Base-by-base conservation (phyloP, 2,329 filamentous ascomycete genomes). In the Raffaelea ambrosiae region DNA sequence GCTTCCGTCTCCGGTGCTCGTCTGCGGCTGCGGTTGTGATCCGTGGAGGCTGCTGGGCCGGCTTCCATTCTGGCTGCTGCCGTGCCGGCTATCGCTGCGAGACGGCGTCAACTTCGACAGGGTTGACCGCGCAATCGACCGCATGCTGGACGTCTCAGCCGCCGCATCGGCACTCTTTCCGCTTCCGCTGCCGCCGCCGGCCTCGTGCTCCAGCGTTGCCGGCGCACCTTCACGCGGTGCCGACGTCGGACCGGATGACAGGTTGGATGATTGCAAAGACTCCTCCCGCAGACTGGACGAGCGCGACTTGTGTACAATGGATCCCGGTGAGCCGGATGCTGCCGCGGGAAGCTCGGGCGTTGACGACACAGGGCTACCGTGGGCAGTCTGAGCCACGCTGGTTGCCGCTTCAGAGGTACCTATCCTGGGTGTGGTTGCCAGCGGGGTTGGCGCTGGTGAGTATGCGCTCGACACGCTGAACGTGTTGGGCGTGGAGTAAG, bases 401-500 rank as follows among this genome's bases (percentile, higher is more conserved):
- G 33, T 19, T 61, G 67, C 23, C 56, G 60, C 4, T 60, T 52
- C 29, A 68, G 46, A 46, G 11, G 48, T 38, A 7, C 46, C 65
- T 9, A 55, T 58, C 20, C 72, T 62, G 9, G 68, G 64, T 0
- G 74, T 75, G 2, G 74, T 78, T 2, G 73, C 69, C 2, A 67
- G 62, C 7, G 72, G 71, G 54, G 78, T 72, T 51, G 78, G 73
- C 45, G 79, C 68, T 58, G 72, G 74, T 62, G 84, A 88, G 59
- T 87, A 91, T 31, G 84, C 79, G 7, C 81, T 83, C 35, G 86
- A 86, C 5, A 77, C 76, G 51, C 86, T 84, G 64, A 95, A 91
- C 0, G 81, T 82, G 55, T 86, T 83, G 0, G 86, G 81, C 8
- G 91, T 96, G 1, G 88, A 86, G 61, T 83, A 97, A 0, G 90